Base-by-base conservation (phyloP, 1,284 basidiomycete species). In the Cutaneotrichosporon dermatis region DNA sequence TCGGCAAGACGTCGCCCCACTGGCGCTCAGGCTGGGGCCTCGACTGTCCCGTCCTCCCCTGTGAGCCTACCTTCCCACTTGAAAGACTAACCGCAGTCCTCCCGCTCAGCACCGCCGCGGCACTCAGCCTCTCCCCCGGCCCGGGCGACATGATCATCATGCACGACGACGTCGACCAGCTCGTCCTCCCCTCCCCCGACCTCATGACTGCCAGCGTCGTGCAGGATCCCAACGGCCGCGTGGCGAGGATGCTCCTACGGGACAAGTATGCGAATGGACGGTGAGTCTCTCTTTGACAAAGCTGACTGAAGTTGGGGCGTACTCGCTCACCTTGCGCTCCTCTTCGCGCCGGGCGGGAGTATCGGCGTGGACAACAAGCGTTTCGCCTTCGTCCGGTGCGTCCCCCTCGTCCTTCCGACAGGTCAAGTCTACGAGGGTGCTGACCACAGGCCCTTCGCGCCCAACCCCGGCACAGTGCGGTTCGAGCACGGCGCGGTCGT, bases 221-320 rank as follows among this genome's bases (percentile, higher is more conserved):
- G 25, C 25, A 40, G 39, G 54, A 60, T 16, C 39, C 46, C 9
- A 56, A 56, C 35, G 59, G 54, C 9, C 34, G 35, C 6, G 55
- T 46, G 3, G 51, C 54, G 3, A 54, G 59, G 34, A 44, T 16
- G 6, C 43, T 52, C 44, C 54, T 60, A 25, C 59, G 59, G n/a
- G 59, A 60, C 49, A 60, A 56, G 51, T 60, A 60, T n/a, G 59
- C 54, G 34, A 60, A 56, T 12, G 59, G 51, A n/a, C 44, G 50
- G 51, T 60, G 41, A 45, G 58, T 49, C 4, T 3, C 2, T 4
- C 39, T 36, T 4, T 1, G 15, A 15, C 15, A 4, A 6, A 25
- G 15, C 57, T 59, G 42, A 59, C 34, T 10, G 9, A 36, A 59
- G 58, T 6, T 59, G 59, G 59, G 16, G 25, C 35, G 46, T 53